These are phyloP conservation scores for Posidonia australis DNA, from an alignment of 106 monocot genomes.

Conservation along the genomic window DNA sequence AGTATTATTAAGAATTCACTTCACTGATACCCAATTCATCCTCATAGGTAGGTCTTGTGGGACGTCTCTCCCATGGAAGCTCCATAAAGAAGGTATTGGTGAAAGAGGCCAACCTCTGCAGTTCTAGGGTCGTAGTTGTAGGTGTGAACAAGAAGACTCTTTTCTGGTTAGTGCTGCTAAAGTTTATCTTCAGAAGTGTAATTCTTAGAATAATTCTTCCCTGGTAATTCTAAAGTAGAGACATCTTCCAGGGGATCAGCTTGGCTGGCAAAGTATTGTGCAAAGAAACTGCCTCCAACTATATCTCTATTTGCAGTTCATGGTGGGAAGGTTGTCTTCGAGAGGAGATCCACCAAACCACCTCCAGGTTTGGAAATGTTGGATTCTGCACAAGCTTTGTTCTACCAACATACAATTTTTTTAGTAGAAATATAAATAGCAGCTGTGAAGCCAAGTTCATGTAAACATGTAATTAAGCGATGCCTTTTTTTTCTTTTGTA, in stretches of 20 bases:
- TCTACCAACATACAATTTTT: too few relatives aligned
- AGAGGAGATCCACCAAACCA: slow-evolving; percentile 19
- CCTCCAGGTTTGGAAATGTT: slow-evolving; percentile 19
- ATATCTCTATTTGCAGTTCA: slow-evolving; percentile 51
- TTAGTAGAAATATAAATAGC: too few relatives aligned
- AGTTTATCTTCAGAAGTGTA: neutral
- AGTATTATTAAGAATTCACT: neutral
- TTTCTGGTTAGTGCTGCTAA: slow-evolving; percentile 42
- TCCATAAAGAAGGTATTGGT: slow-evolving; percentile 55
- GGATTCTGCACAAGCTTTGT: neutral
- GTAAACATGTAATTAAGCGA: neutral
- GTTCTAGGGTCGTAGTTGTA: slow-evolving; percentile 48
- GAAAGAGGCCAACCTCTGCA: slow-evolving; percentile 55
- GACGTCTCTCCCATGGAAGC: slow-evolving; percentile 48
- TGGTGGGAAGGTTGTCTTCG: slow-evolving; percentile 45
- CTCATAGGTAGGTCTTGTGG: slow-evolving; percentile 54
- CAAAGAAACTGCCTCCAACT: slow-evolving; percentile 55
- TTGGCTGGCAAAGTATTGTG: slow-evolving; percentile 64
- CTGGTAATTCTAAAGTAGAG: neutral
- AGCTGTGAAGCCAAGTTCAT: too few relatives aligned
- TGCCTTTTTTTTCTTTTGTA: neutral
- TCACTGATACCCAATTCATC: neutral
- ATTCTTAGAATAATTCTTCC: neutral
- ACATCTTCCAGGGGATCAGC: slow-evolving; percentile 44
- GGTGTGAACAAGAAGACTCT: slow-evolving; percentile 42